phyloP scores from a whole-genome alignment of 2,329 filamentous ascomycete species.

The Nothophoma quercina region DNA sequence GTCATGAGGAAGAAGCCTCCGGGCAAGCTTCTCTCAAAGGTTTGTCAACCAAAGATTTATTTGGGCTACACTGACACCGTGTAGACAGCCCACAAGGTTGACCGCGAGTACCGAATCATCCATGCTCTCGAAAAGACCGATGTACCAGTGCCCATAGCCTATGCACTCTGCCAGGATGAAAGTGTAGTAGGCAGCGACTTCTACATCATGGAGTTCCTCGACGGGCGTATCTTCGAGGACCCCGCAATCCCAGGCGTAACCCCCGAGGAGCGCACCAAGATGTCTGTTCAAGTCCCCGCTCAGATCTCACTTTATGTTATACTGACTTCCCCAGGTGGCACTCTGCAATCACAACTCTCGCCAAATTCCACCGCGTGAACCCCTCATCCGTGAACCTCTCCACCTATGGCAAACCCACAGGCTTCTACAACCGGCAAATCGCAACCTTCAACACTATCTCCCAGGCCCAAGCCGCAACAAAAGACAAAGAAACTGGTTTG shows the following conservation, averaged over 20 bases:
- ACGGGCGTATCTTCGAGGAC: conserved; percentile 93
- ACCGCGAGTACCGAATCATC: conserved; percentile 92
- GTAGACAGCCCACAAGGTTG: conserved; percentile 90
- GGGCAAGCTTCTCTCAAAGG: conserved; percentile 80
- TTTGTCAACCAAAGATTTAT: background rate
- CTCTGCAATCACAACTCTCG: conserved; percentile 82
- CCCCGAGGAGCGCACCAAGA: conserved; percentile 72
- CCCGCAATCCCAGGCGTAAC: conserved; percentile 78
- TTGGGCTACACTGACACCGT: background rate
- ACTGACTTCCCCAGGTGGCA: conserved; percentile 68
- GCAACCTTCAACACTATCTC: conserved; percentile 83
- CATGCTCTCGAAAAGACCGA: conserved; percentile 79
- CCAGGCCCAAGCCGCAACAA: conserved; percentile 74
- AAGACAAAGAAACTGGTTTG: conserved; percentile 78
- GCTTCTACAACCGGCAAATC: conserved; percentile 88
- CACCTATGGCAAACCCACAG: conserved; percentile 73
- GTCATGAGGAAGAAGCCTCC: conserved; percentile 98
- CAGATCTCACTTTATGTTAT: background rate
- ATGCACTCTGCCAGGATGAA: conserved; percentile 85
- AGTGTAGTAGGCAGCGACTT: conserved; percentile 86
- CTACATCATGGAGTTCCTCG: conserved; percentile 96
- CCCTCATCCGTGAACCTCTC: conserved; percentile 72
- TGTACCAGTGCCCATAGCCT: conserved; percentile 84
- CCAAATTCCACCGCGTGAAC: conserved; percentile 80
- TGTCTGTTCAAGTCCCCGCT: conserved; percentile 58